Evolutionary conservation across 805 yeast species (phyloP), one percentile per base, ranked within the genome.

Genomic region (Wickerhamiella slavikovae): DNA sequence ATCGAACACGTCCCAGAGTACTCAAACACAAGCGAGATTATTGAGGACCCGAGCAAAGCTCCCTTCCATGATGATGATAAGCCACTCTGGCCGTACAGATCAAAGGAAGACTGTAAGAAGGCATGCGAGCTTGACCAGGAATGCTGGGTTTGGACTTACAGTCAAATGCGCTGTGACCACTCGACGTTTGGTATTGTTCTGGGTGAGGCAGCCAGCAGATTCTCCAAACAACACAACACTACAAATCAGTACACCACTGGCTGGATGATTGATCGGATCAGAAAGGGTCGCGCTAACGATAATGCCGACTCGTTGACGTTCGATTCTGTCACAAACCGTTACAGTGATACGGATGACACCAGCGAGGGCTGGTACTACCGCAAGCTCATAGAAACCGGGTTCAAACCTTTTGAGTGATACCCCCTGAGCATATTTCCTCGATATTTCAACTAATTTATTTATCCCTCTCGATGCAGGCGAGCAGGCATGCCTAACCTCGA

Each of bases 261-360:
- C 24, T 52, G 46, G 47, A 40, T 38, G 38, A 29, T 45, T 9
- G 54, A 49, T 22, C 35, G 53, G 16, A 52, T 52, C 29, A 32
- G 44, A 5, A 36, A 29, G 14, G 32, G 33, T 17, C 27, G 39
- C 9, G 22, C 22, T 5, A 22, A n/a, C 5, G 12, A 13, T 11
- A 20, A 27, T 11, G 28, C 24, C 17, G 34, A 31, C 14, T 30
- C 34, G 11, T 19, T 31, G 12, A 11, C n/a, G 2, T 15, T 24
- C 4, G 26, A 24, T 17, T 11, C 16, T 8, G 22, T 17, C 18
- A 27, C 31, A n/a, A 30, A 21, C 2, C n/a, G 11, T 14, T 38
- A 30, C 27, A 37, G 25, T 20, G 42, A 38, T 15, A 5, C 24
- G 4, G 33, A 17, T 3, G 22, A 19, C 7, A 24, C 23, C 14